Evolutionary conservation across 2,329 filamentous ascomycete genomes (phyloP).

Genomic region (Sporothrix sp.): DNA sequence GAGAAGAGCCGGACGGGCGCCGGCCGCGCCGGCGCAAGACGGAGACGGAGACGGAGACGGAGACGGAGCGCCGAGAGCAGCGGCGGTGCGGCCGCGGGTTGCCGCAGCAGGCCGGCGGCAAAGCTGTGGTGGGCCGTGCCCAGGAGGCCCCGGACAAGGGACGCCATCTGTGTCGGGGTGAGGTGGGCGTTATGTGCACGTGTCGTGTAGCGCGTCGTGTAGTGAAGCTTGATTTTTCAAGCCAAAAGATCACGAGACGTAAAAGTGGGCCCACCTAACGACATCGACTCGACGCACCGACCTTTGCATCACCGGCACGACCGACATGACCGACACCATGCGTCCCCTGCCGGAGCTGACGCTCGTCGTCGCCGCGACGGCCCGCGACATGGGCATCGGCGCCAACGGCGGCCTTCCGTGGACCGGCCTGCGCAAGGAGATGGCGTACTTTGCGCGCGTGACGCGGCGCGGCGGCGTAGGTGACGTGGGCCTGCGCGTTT

Average conservation of each 20-base stretch:
- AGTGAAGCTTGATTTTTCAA: constrained; percentile 6
- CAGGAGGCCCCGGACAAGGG: constrained; percentile 14
- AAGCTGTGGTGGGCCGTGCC: not conserved
- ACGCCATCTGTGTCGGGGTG: constrained; percentile 12
- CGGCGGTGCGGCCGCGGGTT: not conserved
- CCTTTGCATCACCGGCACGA: too few species aligned
- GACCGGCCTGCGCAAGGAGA: constrained; percentile 80
- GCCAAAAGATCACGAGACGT: not conserved
- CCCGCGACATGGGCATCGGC: constrained; percentile 76
- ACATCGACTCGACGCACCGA: too few species aligned
- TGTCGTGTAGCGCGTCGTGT: not conserved
- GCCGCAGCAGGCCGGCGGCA: not conserved
- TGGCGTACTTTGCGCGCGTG: constrained; percentile 88
- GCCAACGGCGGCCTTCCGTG: constrained; percentile 71
- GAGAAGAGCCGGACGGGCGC: not conserved
- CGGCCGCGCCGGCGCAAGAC: not conserved
- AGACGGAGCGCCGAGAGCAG: too few species aligned
- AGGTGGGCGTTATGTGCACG: not conserved
- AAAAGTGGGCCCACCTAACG: constrained; percentile 12
- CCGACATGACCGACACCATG: too few species aligned
- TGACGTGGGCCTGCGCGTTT: not conserved
- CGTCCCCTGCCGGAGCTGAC: constrained; percentile 51
- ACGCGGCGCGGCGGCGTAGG: constrained; percentile 53
- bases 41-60: not conserved
- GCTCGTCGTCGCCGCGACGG: constrained; percentile 88